Evolutionary conservation across 305 asterid species (phyloP), one percentile per base, ranked within the genome.

Genomic region (Solanum aculeatissimum): DNA sequence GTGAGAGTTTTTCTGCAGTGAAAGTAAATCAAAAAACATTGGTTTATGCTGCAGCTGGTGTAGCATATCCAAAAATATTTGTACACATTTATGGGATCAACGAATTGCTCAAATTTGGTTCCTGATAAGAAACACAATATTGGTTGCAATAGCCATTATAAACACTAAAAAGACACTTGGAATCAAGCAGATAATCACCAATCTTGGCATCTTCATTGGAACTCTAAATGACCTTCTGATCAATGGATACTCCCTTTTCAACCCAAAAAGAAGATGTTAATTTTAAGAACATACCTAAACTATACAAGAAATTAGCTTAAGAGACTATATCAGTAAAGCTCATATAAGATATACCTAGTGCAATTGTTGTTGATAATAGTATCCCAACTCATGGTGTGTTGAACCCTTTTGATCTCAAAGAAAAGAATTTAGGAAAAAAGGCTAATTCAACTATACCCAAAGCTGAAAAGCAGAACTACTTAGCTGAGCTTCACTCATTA

Each of bases 401-500:
- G 63, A 88, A 87, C 88, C 89, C 72, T n/a, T 80, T 85, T 4
- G 88, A 84, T 21, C 89, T 85, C 1, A 23, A 10, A 32, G 58
- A 83, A 55, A 89, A 89, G 38, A 63, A 83, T 16, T 66, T 60
- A 0, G 91, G 91, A 10, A 89, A 51, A 80, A 83, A 81, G 12
- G 84, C 85, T 23, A 87, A 21, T 23, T 89, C 80, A n/a, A 89
- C 88, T 84, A 83, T 87, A n/a, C 88, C 88, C 25, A 86, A 85
- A 89, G 45, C 49, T 91, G 95, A 58, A 87, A 92, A 0, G 92
- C 89, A 19, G 88, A 84, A 51, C 91, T 91, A 80, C 92, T 92
- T 81, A 91, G 14, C 18, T 91, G 93, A 3, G 95, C 94, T 10
- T 91, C 94, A 10, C 1, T 85, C 92, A 66, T 89, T 92, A 82